phyloP scores from a whole-genome alignment of 129 eudicot genomes.

The Escallonia rubra region DNA sequence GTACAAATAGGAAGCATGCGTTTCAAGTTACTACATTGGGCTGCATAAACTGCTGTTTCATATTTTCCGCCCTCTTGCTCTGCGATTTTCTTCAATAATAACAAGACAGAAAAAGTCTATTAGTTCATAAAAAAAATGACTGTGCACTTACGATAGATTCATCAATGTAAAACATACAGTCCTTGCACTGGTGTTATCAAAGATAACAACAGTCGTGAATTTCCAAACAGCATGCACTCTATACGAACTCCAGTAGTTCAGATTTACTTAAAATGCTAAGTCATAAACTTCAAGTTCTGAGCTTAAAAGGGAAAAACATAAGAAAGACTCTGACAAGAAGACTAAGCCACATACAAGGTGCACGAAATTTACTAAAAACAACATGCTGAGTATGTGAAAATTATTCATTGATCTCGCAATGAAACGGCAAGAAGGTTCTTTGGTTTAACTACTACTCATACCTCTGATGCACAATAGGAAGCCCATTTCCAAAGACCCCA shows the following conservation, averaged over 20 bases:
- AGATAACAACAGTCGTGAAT: background rate
- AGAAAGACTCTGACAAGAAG: background rate
- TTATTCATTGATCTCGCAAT: too few relatives aligned
- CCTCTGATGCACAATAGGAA: constrained; percentile 91
- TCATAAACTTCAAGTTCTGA: background rate
- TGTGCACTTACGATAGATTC: background rate
- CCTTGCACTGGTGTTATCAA: background rate
- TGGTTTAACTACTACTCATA: constrained; percentile 20
- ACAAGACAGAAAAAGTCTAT: constrained; percentile 13
- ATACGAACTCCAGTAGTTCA: background rate
- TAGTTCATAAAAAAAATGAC: constrained; percentile 15
- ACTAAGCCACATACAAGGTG: background rate
- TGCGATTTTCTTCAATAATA: constrained; percentile 65
- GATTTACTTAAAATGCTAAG: background rate
- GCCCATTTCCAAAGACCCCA: constrained; percentile 98
- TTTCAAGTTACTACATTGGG: constrained; percentile 84
- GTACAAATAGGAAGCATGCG: constrained; percentile 79
- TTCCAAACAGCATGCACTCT: constrained; percentile 1
- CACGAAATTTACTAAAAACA: background rate
- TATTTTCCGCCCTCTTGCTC: constrained; percentile 90
- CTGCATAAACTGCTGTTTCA: constrained; percentile 87
- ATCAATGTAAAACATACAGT: background rate
- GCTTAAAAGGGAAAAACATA: background rate
- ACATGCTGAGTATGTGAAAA: background rate
- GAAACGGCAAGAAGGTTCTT: too few relatives aligned